Evolutionary conservation across 2,329 filamentous ascomycete genomes (phyloP).

Genomic region (Thelonectria rubi): DNA sequence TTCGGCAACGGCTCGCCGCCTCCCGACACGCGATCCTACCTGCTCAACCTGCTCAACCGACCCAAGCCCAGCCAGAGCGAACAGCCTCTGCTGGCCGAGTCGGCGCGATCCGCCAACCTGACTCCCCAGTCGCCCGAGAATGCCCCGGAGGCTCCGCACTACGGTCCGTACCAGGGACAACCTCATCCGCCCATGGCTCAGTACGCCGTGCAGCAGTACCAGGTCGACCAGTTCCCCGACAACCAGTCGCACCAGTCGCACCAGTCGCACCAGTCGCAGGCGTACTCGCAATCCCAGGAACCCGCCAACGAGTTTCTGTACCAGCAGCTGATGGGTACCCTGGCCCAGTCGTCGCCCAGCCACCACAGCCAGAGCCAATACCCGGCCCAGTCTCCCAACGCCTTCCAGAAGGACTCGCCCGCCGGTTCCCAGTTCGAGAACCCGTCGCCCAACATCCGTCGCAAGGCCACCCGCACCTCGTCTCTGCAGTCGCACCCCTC

Average conservation of each 20-base stretch:
- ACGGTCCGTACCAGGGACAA: slow-evolving; percentile 43
- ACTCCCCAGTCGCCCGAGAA: slow-evolving; percentile 56
- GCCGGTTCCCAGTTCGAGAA: slow-evolving; percentile 52
- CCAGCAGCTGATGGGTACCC: slow-evolving; percentile 50
- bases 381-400: slow-evolving; percentile 34
- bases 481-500: slow-evolving; percentile 45
- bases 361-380: slow-evolving; percentile 44
- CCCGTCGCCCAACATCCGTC: slow-evolving; percentile 54
- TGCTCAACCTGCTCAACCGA: slow-evolving; percentile 86
- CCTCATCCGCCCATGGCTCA: slow-evolving; percentile 39
- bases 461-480: slow-evolving; percentile 48
- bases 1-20: slow-evolving; percentile 63
- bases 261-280: slow-evolving; percentile 27
- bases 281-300: slow-evolving; percentile 48
- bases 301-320: slow-evolving; percentile 50
- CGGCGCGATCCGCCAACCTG: slow-evolving; percentile 53
- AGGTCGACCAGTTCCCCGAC: slow-evolving; percentile 41
- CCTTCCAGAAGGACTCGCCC: slow-evolving; percentile 61
- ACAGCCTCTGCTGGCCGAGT: slow-evolving; percentile 52
- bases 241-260: slow-evolving; percentile 33
- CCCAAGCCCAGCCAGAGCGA: slow-evolving; percentile 73
- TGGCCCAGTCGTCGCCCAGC: slow-evolving; percentile 53
- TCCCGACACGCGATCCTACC: slow-evolving; percentile 81
- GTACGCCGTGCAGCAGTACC: slow-evolving; percentile 40
- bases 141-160: slow-evolving; percentile 41